Percentiles rank a stretch among this genome's conserved stretches.
These are phyloP conservation scores for Leccinellum rugosiceps DNA, from an alignment of 768 basidiomycete species.

Conservation along the genomic window DNA sequence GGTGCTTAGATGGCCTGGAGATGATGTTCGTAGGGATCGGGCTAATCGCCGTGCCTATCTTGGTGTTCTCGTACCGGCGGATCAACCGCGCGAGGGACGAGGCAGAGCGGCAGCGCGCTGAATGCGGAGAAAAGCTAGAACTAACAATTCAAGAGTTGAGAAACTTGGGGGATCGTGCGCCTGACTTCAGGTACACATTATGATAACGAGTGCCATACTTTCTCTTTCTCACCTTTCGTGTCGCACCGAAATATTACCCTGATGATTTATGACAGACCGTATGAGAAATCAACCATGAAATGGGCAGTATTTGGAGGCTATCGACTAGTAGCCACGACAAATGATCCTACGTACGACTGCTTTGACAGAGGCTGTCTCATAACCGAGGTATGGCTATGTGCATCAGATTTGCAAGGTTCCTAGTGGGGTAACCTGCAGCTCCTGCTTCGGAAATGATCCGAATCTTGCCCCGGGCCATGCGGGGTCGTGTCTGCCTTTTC, in stretches of 20 bases:
- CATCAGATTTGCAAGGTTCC: no score
- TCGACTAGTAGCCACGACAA: neutral
- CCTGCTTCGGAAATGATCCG: neutral
- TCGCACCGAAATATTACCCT: neutral
- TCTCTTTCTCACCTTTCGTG: neutral
- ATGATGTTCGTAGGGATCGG: neutral
- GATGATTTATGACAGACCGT: neutral
- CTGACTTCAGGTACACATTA: neutral
- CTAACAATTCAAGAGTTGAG: neutral
- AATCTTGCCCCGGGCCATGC: neutral
- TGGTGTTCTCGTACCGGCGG: neutral
- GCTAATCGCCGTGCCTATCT: neutral
- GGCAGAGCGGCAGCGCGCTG: neutral
- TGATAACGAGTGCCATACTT: neutral
- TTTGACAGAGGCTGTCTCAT: neutral
- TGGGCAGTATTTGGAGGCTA: neutral
- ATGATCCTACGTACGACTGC: neutral
- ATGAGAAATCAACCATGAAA: neutral
- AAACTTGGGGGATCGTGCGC: neutral
- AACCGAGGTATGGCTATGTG: no score
- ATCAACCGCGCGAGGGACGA: neutral
- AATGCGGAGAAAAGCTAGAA: neutral
- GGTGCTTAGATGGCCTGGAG: neutral
- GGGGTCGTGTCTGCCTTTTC: no score
- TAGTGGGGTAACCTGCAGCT: neutral